Base-by-base conservation (phyloP, 768 basidiomycete genomes). In the Lactarius akahatsu region DNA sequence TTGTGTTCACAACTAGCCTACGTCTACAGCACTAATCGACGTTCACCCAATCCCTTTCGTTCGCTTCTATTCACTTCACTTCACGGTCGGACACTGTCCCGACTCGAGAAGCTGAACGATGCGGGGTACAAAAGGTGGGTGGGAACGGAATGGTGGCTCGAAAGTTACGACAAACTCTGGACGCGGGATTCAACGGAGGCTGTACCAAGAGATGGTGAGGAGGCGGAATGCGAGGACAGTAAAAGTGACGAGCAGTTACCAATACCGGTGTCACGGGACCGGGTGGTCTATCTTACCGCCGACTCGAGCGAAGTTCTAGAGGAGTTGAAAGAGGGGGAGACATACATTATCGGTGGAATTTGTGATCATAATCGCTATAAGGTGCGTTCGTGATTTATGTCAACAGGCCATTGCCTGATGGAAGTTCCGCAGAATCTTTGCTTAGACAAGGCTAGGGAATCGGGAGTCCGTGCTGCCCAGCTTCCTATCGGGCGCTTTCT, bases 291-390 rank as follows among this genome's bases (percentile, higher is more conserved):
- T 76, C 86, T 99, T 60, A 97, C 97, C 8, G 97, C 96, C 2
- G 97, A 99, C 78, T 88, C 96, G 9, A 83, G 88, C 36, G 86
- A 96, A 59, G 93, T 96, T 77, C 78, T 99, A 52, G 78, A 81
- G n/a, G 89, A 91, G 72, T 83, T 99, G 62, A 86, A 82, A 62
- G 87, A 92, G 62, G 87, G 88, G 52, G 90, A 96, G 74, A 91
- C 88, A 9, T 98, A 98, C 74, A 87, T 99, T 71, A 95, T 99
- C 61, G 96, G 96, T 34, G 96, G 96, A 6, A 90, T 99, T 71
- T 90, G 89, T 66, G 97, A 99, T 76, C 92, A 91, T 74, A 99
- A 99, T 78, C 90, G 96, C 52, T 92, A 96, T 81, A 98, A 96
- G 85, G 96, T 86, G 64, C 57, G 62, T 43, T 23, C 9, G 11